Percentiles rank a stretch among this genome's conserved stretches.
These are phyloP conservation scores for Abrus precatorius DNA, from an alignment of 306 rosid genomes.

Conservation along the genomic window DNA sequence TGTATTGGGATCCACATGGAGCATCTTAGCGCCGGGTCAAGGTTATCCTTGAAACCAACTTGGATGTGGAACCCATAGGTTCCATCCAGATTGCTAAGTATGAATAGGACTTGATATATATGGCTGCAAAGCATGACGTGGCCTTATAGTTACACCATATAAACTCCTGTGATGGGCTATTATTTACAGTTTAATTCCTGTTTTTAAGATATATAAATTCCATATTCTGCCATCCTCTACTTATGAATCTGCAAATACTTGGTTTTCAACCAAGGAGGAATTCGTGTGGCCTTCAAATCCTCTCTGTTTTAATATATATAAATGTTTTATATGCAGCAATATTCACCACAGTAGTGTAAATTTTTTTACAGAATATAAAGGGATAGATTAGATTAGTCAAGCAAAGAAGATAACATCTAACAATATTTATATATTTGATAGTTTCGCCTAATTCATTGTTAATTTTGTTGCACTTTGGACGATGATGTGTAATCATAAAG, in stretches of 20 bases:
- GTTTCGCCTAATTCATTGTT: not conserved
- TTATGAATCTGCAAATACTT: slow-evolving; percentile 49
- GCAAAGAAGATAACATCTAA: not conserved
- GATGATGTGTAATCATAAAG: not conserved
- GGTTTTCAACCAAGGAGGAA: slow-evolving; percentile 35
- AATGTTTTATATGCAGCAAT: not conserved
- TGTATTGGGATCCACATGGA: slow-evolving; percentile 25
- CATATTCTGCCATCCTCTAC: slow-evolving; percentile 35
- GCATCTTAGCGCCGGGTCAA: slow-evolving; percentile 44
- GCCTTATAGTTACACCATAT: slow-evolving; percentile 47
- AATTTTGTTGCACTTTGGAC: not conserved
- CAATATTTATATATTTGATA: not conserved
- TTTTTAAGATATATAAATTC: slow-evolving; percentile 22
- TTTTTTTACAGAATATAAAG: too few species aligned
- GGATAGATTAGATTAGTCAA: not conserved
- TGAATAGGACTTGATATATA: slow-evolving; percentile 36
- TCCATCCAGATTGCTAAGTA: slow-evolving; percentile 45
- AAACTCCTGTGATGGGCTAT: slow-evolving; percentile 48
- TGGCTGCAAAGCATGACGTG: slow-evolving; percentile 43
- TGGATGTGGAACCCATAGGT: slow-evolving; percentile 46
- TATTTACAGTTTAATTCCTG: slow-evolving; percentile 35
- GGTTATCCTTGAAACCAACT: slow-evolving; percentile 45
- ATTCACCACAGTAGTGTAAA: not conserved
- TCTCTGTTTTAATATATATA: slow-evolving; percentile 4
- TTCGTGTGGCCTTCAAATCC: slow-evolving; percentile 49